A percentile compares a stretch with the other conserved stretches of the same genome.
Evolutionary conservation across 176 grass and related monocot genomes (phyloP).

Genomic region (Musa beccarii): DNA sequence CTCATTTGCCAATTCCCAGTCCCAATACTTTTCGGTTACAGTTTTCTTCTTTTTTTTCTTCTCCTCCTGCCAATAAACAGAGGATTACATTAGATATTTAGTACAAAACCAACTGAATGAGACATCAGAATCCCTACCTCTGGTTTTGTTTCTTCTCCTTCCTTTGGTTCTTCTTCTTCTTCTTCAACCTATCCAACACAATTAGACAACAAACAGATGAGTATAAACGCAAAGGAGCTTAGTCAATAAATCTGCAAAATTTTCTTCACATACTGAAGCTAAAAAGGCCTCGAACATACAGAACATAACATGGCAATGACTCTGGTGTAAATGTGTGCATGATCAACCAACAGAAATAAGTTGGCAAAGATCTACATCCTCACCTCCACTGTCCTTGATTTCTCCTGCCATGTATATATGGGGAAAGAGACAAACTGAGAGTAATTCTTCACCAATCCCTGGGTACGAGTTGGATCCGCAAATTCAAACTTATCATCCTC

Average conservation of each 20-base stretch:
- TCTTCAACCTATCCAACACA: neutral
- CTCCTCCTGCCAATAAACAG: conserved; percentile 37
- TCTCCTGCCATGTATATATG: conserved; percentile 46
- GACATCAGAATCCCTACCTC: conserved; percentile 31
- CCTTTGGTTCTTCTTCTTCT: conserved; percentile 12
- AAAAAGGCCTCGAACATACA: neutral
- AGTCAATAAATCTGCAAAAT: neutral
- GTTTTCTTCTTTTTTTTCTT: conserved; percentile 84
- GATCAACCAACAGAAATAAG: neutral
- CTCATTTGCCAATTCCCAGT: conserved; percentile 87
- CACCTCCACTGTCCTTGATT: conserved; percentile 9
- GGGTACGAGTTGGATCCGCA: conserved; percentile 55
- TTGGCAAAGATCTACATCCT: neutral
- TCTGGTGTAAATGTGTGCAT: too few relatives aligned
- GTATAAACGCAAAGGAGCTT: neutral
- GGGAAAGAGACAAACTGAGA: conserved; percentile 93
- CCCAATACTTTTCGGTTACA: conserved; percentile 89
- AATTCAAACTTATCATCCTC: conserved; percentile 87
- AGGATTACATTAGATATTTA: neutral
- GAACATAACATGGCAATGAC: neutral
- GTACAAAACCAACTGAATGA: conserved; percentile 7
- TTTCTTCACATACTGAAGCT: neutral
- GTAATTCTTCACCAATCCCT: conserved; percentile 89
- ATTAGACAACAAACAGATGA: conserved; percentile 9
- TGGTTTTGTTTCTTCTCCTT: conserved; percentile 55